These are phyloP conservation scores for Boletellus deceptivus DNA, from an alignment of 1,284 basidiomycete species.

Conservation along the genomic window DNA sequence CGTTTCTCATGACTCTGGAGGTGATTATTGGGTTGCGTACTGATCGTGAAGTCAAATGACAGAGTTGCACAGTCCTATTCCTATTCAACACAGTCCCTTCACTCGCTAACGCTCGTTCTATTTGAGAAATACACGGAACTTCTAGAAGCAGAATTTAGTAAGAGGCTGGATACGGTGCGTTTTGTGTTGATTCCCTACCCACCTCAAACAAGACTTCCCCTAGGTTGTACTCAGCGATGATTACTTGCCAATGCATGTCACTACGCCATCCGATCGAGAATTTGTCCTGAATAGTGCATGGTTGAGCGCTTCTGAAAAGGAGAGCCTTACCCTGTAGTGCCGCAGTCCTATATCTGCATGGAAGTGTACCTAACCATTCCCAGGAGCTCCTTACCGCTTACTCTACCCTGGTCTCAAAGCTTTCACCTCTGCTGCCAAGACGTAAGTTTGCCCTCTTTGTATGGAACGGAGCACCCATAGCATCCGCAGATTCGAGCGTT, in stretches of 20 bases:
- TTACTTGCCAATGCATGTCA: slow-evolving; percentile 86
- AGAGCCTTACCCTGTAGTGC: slow-evolving; percentile 61
- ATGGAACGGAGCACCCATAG: neutral
- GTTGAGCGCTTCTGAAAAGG: slow-evolving; percentile 70
- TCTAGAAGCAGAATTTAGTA: slow-evolving; percentile 80
- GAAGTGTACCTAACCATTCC: slow-evolving; percentile 6
- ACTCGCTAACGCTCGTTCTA: slow-evolving; percentile 81
- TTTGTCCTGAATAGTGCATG: slow-evolving; percentile 84
- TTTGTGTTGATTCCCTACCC: neutral
- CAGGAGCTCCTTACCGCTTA: slow-evolving; percentile 72
- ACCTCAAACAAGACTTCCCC: neutral
- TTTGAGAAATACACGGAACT: slow-evolving; percentile 91
- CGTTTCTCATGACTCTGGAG: slow-evolving; percentile 93
- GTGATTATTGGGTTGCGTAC: slow-evolving; percentile 42
- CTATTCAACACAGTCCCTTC: slow-evolving; percentile 82
- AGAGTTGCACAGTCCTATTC: slow-evolving; percentile 64
- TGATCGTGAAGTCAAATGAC: slow-evolving; percentile 8
- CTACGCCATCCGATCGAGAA: slow-evolving; percentile 69
- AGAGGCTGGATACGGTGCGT: slow-evolving; percentile 77
- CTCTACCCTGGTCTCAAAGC: slow-evolving; percentile 92
- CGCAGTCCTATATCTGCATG: neutral
- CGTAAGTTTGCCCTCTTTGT: slow-evolving; percentile 40
- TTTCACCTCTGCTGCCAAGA: slow-evolving; percentile 96
- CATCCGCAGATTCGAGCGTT: slow-evolving; percentile 76
- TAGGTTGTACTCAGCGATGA: slow-evolving; percentile 91